Evolutionary conservation across 495 filamentous ascomycete genomes (phyloP), one percentile per base, ranked within the genome.

Genomic region (Penicillium egyptiacum): DNA sequence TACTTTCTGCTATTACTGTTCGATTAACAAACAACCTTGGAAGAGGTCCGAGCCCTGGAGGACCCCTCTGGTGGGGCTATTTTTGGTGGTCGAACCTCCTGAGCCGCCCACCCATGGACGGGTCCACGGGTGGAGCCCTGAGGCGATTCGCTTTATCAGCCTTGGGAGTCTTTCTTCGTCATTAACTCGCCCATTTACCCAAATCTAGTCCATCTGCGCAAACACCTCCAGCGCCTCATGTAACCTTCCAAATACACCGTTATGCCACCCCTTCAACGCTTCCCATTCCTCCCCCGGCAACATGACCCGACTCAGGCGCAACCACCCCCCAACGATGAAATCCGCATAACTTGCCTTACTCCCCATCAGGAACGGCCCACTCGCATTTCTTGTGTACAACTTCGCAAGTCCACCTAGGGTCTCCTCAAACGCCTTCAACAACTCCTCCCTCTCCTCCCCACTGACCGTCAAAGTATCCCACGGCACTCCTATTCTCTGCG

Each of bases 251-350:
- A 74, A 81, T 12, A 75, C 8, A 11, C 80, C 80, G 5, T 58
- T 74, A 71, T 86, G 75, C 83, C 83, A 86, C 5, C 53, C 53
- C 41, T 57, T 63, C 11, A 82, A 25, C 57, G 77, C 75, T 66
- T 78, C 66, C 83, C 83, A 86, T 59, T 83, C 80, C 14, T 12
- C 17, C 25, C 8, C 17, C 31, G 72, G 72, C 49, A 84, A 51
- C 23, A 66, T 67, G 3, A 12, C 58, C 2, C 55, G 46, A 47
- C 71, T 33, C 70, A 84, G 75, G 30, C 73, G 64, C 75, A 87
- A 50, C 85, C 85, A 88, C n/a, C 67, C 84, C 1, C 84, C 85
- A 0, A 88, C 74, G 44, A 86, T 82, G 0, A 85, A 55, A 66
- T 88, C 84, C 16, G 83, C 84, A 79, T 86, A 84, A 50, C 56